Percentiles rank a stretch among this genome's conserved stretches.
Evolutionary conservation across 108 stramenopile genomes (phyloP).

Genomic region (Cyclotella atomus): DNA sequence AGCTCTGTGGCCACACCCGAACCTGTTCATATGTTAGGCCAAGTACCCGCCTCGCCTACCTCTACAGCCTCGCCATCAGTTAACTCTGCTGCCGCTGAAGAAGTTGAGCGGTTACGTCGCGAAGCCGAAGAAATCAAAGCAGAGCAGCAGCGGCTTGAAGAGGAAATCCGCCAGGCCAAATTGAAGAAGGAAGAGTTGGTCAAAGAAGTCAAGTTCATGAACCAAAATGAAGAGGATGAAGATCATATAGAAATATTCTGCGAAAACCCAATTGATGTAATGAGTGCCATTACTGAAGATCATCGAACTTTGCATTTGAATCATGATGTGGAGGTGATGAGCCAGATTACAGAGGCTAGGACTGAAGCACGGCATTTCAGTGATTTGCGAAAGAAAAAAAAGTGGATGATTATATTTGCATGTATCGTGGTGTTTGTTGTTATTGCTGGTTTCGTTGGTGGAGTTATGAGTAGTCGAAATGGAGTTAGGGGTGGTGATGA

Average conservation of each 20-base stretch:
- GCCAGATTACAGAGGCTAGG: constrained; percentile 10
- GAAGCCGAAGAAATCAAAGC: constrained; percentile 3
- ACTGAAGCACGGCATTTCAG: constrained; percentile 3
- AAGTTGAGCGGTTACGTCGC: constrained; percentile 4
- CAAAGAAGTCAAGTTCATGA: neutral
- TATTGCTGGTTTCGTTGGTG: neutral
- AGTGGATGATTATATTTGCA: neutral
- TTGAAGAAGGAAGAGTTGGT: neutral
- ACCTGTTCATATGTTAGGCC: neutral
- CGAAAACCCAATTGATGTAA: constrained; percentile 4
- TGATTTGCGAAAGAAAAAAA: neutral
- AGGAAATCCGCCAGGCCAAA: constrained; percentile 6
- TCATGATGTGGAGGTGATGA: constrained; percentile 1
- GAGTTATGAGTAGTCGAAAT: neutral
- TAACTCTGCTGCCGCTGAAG: neutral
- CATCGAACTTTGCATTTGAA: neutral
- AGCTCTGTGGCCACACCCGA: neutral
- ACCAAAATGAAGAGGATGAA: neutral
- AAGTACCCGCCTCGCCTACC: neutral
- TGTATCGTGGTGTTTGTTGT: neutral
- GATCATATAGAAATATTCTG: constrained; percentile 13
- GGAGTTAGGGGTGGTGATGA: neutral
- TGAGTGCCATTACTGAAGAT: constrained; percentile 18
- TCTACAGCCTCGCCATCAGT: neutral
- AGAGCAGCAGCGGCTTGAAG: neutral